Percentiles rank a stretch among this genome's conserved stretches.
These are phyloP conservation scores for Mycotypha africana DNA, from an alignment of 371 early-diverging fungal genomes.

Conservation along the genomic window DNA sequence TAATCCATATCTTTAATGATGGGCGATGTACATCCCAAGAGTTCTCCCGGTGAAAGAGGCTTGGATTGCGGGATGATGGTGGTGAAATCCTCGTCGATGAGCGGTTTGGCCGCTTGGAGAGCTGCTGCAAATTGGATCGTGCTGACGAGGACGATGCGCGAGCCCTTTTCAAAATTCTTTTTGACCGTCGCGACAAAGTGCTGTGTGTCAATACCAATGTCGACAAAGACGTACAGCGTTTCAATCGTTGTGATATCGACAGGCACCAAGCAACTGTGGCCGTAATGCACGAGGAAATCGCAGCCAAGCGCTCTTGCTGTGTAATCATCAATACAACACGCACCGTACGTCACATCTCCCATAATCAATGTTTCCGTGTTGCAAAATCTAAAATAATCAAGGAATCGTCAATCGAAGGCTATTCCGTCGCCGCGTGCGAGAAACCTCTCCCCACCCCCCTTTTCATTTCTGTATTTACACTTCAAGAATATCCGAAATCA, in stretches of 20 bases:
- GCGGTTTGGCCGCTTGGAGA: slow-evolving; percentile 68
- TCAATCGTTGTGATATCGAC: slow-evolving; percentile 93
- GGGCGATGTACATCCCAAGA: slow-evolving; percentile 99
- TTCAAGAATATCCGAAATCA: slow-evolving; percentile 90
- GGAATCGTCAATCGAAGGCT: no score
- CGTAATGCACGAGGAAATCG: slow-evolving; percentile 99
- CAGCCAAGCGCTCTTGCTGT: slow-evolving; percentile 91
- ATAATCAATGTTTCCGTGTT: slow-evolving; percentile 92
- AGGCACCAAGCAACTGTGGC: slow-evolving; percentile 97
- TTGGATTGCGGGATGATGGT: slow-evolving; percentile 88
- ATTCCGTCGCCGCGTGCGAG: no score
- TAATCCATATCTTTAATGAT: slow-evolving; percentile 69
- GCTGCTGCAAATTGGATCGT: slow-evolving; percentile 97
- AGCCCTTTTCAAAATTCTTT: slow-evolving; percentile 73
- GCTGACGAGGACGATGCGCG: slow-evolving; percentile 82
- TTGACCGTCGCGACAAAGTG: slow-evolving; percentile 92
- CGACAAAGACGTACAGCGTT: slow-evolving; percentile 99
- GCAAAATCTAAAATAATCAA: slow-evolving; percentile 69
- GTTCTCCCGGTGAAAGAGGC: slow-evolving; percentile 97
- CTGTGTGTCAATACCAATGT: slow-evolving; percentile 93
- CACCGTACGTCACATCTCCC: slow-evolving; percentile 99
- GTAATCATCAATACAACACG: slow-evolving; percentile 99
- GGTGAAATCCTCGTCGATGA: slow-evolving; percentile 60
- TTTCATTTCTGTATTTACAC: no score
- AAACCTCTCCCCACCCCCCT: no score